Conservation (phyloP, 2,329 filamentous ascomycete species). For the Sporothrix pallida region DNA sequence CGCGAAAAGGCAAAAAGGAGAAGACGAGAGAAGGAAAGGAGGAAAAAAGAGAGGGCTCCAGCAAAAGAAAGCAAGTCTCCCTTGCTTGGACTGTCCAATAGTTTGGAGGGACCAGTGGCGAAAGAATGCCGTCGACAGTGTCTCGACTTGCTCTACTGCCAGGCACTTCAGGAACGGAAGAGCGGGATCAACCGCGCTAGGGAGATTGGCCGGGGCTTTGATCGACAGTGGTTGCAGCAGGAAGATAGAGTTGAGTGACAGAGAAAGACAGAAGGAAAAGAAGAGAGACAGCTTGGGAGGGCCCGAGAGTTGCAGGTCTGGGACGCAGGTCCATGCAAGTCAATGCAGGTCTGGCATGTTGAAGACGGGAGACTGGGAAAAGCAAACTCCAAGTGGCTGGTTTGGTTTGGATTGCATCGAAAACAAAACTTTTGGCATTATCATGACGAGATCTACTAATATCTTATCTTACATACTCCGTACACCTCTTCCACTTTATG, state of each 20-base stretch:
- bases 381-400: neutral
- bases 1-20: neutral
- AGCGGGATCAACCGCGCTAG: conserved; percentile 28
- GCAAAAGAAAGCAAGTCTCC: conserved; percentile 20
- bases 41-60: neutral
- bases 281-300: neutral
- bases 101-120: neutral
- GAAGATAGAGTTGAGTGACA: too few species aligned
- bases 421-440: neutral
- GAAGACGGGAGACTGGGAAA: neutral
- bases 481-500: neutral
- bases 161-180: conserved; percentile 5
- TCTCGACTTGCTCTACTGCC: neutral
- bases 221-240: conserved; percentile 29
- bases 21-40: too few species aligned
- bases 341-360: conserved; percentile 13
- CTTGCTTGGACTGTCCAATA: neutral
- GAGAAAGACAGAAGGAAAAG: neutral
- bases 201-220: neutral
- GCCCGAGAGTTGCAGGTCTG: neutral
- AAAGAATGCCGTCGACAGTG: neutral
- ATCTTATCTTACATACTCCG: neutral
- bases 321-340: neutral
- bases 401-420: neutral
- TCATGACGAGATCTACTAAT: neutral